Base-by-base conservation (phyloP, 768 basidiomycete genomes). In the Leccinum aurantiacum region DNA sequence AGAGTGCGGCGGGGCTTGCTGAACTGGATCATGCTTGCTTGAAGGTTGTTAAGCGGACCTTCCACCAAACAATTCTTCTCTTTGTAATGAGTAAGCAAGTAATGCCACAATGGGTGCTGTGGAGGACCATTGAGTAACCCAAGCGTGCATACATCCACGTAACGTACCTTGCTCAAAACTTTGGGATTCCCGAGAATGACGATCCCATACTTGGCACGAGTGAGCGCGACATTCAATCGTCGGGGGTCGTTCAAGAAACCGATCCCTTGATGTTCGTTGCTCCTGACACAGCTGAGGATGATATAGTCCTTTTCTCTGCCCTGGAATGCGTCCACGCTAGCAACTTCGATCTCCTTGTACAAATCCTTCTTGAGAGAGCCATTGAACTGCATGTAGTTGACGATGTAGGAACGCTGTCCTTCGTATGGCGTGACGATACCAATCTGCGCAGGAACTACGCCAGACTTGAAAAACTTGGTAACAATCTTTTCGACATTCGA, bases 171-270 rank as follows among this genome's bases (percentile, higher is more conserved):
- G 88, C 94, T 97, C 53, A 99, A 79, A 58, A 99, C 96, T 74
- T 98, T 98, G 3, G 97, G 97, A 73, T 99, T 99, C n/a, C 97
- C 97, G n/a, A 99, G 82, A 68, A 99, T 98, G 53, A 99, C 97
- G 9, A 96, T 90, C 3, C 97, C 97, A 71, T 98, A 99, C 75
- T 98, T 98, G 44, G 97, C 96, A 63, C 97, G 84, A 1, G 97
- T 98, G 48, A 99, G 82, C 25, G 97, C 97, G 53, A 99, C 97
- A 69, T 99, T 99, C 67, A 99, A 76, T 57, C 97, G 87, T 63
- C 97, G 80, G 7, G 97, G 97, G 73, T 99, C 97, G 67, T 96
- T 98, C 79, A 99, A 83, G 83, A 99, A 99, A 50, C 97, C 97
- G 60, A 99, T 99, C 37, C 97, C 97, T 73, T 98, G 97, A 72